Base-by-base conservation (phyloP, 192 early-diverging fungal genomes). In the Gamsiella multidivaricata region DNA sequence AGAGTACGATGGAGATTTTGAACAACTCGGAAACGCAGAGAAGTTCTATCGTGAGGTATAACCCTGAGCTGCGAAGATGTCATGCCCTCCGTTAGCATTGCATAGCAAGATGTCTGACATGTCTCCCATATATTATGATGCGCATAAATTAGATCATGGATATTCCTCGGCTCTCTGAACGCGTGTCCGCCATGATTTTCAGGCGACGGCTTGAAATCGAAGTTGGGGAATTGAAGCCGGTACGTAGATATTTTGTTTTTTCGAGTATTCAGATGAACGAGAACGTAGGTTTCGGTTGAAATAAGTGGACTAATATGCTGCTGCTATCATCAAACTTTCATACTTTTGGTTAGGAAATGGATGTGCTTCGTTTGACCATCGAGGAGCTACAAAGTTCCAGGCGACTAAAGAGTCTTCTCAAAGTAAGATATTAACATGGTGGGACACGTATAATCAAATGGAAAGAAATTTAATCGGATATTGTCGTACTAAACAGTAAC, bases 1-100 rank as follows among this genome's bases (percentile, higher is more conserved):
- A 50, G 82, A 83, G 18, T 88, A 81, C 52, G 73, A 81, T 17
- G 80, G 83, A 5, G 83, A 88, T 62, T 54, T 83, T 23, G 70
- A 73, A 31, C 58, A 58, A 32, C 70, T 88, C 0, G 87, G 87
- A 18, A 83, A 88, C 61, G 87, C 87, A n/a, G 87, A 88, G 34
- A 80, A 81, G 63, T 88, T 83, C 52, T 88, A 85, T 41, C 69
- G 65, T 22, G 64, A 81, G 42, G 82, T 81, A 70, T 73, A n/a
- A n/a, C n/a, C n/a, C n/a, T n/a, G n/a, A n/a, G 67, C 23, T 7
- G 14, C n/a, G n/a, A n/a, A n/a, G n/a, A n/a, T n/a, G n/a, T n/a
- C n/a, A n/a, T n/a, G n/a, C n/a, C n/a, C n/a, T n/a, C n/a, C n/a
- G n/a, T n/a, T n/a, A n/a, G n/a, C n/a, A n/a, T n/a, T n/a, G n/a